phyloP scores from a whole-genome alignment of 2,329 filamentous ascomycete species.

The Dactylellina parvicollis region DNA sequence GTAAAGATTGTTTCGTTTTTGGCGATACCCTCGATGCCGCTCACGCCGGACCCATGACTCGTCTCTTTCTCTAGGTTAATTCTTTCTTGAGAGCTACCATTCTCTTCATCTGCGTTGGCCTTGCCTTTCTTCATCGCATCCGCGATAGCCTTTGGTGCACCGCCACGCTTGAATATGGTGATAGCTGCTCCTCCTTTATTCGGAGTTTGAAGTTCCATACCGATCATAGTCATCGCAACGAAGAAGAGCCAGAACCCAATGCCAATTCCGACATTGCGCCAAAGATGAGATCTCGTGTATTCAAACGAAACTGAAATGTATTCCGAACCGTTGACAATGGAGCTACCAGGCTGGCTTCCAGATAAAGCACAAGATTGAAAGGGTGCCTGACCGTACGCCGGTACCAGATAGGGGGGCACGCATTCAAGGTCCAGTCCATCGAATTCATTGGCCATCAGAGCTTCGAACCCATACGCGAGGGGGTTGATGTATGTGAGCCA shows the following conservation, averaged over 20 bases:
- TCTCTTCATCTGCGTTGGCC: slow-evolving; percentile 65
- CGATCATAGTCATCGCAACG: slow-evolving; percentile 77
- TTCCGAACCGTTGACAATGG: slow-evolving; percentile 71
- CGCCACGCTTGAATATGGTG: slow-evolving; percentile 71
- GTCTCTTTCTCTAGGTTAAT: background rate
- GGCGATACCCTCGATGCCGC: slow-evolving; percentile 24
- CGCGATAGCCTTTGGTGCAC: slow-evolving; percentile 70
- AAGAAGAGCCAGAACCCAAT: slow-evolving; percentile 78
- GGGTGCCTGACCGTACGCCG: slow-evolving; percentile 74
- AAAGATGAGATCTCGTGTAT: slow-evolving; percentile 74
- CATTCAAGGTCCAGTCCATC: slow-evolving; percentile 75
- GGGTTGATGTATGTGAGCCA: slow-evolving; percentile 85
- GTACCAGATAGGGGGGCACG: slow-evolving; percentile 72
- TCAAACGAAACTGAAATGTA: slow-evolving; percentile 77
- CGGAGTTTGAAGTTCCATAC: slow-evolving; percentile 68
- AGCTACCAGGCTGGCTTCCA: slow-evolving; percentile 74
- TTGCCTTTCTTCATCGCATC: slow-evolving; percentile 68
- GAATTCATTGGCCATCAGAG: slow-evolving; percentile 90
- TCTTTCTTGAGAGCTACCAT: slow-evolving; percentile 62
- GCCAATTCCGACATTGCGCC: slow-evolving; percentile 87
- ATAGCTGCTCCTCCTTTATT: slow-evolving; percentile 70
- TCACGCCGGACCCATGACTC: background rate
- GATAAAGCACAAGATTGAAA: slow-evolving; percentile 83
- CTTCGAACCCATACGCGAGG: slow-evolving; percentile 75
- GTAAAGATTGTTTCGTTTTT: slow-evolving; percentile 67